Evolutionary conservation across 2,329 filamentous ascomycete genomes (phyloP).

Genomic region (Penicillium sp.): DNA sequence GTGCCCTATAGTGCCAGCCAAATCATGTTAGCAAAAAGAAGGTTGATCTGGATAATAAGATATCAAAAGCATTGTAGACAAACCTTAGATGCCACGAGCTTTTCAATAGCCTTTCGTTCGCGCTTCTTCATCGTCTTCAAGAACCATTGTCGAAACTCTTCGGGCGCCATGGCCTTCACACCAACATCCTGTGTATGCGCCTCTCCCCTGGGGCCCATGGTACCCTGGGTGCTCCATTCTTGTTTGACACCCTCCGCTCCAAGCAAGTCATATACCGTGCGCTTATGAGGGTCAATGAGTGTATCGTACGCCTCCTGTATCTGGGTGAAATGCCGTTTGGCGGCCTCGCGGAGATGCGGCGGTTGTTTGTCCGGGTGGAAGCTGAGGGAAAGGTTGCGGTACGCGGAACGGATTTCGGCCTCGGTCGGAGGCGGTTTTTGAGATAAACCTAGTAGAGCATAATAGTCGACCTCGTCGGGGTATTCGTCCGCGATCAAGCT

Average conservation of each 20-base stretch:
- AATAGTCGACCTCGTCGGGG: slow-evolving; percentile 42
- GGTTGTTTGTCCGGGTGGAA: slow-evolving; percentile 51
- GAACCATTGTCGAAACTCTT: slow-evolving; percentile 45
- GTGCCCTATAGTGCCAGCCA: slow-evolving; percentile 24
- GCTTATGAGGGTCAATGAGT: slow-evolving; percentile 42
- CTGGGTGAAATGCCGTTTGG: slow-evolving; percentile 38
- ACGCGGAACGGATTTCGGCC: slow-evolving; percentile 45
- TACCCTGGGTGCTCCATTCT: slow-evolving; percentile 38
- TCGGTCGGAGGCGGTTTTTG: slow-evolving; percentile 42
- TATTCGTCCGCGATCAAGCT: slow-evolving; percentile 26
- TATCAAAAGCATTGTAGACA: slow-evolving; percentile 11
- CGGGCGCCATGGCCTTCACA: slow-evolving; percentile 37
- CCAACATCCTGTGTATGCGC: slow-evolving; percentile 35
- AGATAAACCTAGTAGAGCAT: slow-evolving; percentile 42
- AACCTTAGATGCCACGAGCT: slow-evolving; percentile 40
- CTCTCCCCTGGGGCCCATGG: slow-evolving; percentile 33
- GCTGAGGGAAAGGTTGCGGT: slow-evolving; percentile 43
- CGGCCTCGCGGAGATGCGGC: slow-evolving; percentile 36
- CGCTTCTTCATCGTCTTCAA: slow-evolving; percentile 41
- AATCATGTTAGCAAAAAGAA: slow-evolving; percentile 9
- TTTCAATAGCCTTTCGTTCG: slow-evolving; percentile 38
- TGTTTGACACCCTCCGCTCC: slow-evolving; percentile 41
- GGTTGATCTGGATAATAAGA: not conserved
- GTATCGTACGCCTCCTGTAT: slow-evolving; percentile 46
- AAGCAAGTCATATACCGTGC: slow-evolving; percentile 45